A percentile compares a stretch with the other conserved stretches of the same genome.
Evolutionary conservation across 2,329 filamentous ascomycete species (phyloP).

Genomic region (Calonectria honghensis): DNA sequence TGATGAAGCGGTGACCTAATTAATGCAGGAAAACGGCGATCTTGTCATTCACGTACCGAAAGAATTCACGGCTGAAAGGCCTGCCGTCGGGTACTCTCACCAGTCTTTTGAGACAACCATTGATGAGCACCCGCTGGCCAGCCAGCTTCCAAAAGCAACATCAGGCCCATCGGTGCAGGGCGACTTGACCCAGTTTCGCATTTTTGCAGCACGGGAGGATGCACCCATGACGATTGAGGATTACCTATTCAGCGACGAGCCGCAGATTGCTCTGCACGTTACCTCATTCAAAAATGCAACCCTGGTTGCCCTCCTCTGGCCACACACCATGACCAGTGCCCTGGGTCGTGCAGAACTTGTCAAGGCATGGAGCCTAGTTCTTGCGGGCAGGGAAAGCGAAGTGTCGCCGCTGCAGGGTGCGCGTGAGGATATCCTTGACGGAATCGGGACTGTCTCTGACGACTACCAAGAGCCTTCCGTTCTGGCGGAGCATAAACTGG

Average conservation of each 20-base stretch:
- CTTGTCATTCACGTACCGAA: conserved; percentile 60
- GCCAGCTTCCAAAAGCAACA: conserved; percentile 58
- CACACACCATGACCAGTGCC: conserved; percentile 69
- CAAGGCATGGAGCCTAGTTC: conserved; percentile 66
- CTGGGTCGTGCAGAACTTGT: conserved; percentile 65
- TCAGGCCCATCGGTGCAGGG: conserved; percentile 46
- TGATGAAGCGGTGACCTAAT: neutral
- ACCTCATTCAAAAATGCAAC: conserved; percentile 70
- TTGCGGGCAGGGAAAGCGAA: conserved; percentile 65
- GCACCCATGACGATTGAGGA: conserved; percentile 59
- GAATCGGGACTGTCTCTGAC: conserved; percentile 4
- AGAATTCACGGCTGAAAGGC: conserved; percentile 57
- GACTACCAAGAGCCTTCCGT: conserved; percentile 14
- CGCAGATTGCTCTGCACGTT: conserved; percentile 69
- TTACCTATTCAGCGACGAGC: conserved; percentile 63
- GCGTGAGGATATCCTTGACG: conserved; percentile 59
- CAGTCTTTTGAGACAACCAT: conserved; percentile 59
- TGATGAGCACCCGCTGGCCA: conserved; percentile 63
- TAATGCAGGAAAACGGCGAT: conserved; percentile 38
- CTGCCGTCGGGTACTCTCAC: conserved; percentile 65
- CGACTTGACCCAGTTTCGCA: conserved; percentile 42
- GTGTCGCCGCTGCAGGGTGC: conserved; percentile 61
- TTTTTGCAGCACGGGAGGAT: conserved; percentile 40
- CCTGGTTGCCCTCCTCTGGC: conserved; percentile 66
- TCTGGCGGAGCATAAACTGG: neutral